phyloP scores from a whole-genome alignment of 1,284 basidiomycete species.

The Ustilago crameri region DNA sequence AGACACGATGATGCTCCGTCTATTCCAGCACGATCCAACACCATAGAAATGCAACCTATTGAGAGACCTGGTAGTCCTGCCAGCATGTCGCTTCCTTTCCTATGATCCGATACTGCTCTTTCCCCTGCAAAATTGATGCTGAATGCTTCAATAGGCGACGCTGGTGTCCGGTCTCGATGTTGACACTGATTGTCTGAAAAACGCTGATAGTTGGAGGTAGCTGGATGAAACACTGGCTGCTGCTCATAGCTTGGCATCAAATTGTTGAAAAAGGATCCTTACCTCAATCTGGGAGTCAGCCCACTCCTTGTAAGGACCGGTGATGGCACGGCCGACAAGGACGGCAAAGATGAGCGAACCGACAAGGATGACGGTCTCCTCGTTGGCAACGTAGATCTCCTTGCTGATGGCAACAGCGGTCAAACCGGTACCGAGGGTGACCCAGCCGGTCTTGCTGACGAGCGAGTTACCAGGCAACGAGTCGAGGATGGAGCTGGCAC shows the following conservation, averaged over 20 bases:
- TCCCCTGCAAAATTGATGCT: too few species aligned
- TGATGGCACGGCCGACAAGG: conserved; percentile 81
- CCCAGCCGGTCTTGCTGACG: conserved; percentile 90
- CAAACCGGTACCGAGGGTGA: conserved; percentile 89
- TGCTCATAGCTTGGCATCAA: not conserved
- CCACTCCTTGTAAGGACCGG: conserved; percentile 92
- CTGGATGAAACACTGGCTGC: conserved; percentile 1
- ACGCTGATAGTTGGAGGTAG: not conserved
- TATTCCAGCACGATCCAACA: too few species aligned
- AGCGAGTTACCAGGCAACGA: conserved; percentile 90
- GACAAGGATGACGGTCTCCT: conserved; percentile 75
- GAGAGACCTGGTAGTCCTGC: too few species aligned
- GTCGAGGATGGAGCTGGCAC: conserved; percentile 90
- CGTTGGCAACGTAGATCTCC: conserved; percentile 97
- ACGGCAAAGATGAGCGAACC: conserved; percentile 84
- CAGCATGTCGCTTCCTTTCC: too few species aligned
- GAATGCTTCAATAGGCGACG: too few species aligned
- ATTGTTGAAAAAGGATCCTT: conserved; percentile 12
- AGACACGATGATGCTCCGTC: too few species aligned
- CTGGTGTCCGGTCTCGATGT: not conserved
- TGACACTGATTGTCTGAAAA: not conserved
- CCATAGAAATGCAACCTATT: too few species aligned
- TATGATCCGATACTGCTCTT: too few species aligned
- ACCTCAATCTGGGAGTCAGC: conserved; percentile 71
- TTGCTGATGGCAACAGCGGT: conserved; percentile 93